Base-by-base conservation (phyloP, 768 basidiomycete genomes). In the Leccinum ochraceum region DNA sequence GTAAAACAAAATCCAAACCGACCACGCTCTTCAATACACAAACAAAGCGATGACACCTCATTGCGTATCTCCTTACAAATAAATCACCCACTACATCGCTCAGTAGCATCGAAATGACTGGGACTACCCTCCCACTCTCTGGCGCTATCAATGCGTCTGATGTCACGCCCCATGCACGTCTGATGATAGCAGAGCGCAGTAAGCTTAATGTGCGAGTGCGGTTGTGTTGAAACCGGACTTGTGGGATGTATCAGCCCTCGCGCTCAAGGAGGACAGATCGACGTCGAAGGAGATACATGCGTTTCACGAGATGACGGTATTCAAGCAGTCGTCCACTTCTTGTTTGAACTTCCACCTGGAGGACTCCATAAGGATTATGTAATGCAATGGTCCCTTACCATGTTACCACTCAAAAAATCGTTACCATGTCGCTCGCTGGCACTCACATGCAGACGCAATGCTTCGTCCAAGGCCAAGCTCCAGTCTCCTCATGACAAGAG, bases 1-100 rank as follows among this genome's bases (percentile, higher is more conserved):
- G 80, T 85, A 87, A 87, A 86, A 88, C 87, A 89, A 85, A 79
- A 79, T 75, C 73, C 73, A 74, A 74, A 74, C 74, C 73, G 68
- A 75, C 73, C 73, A 74, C 74, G 73, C 73, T 75, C 73, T 75
- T 73, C 73, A 74, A 74, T 75, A 74, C 73, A 74, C 73, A 75
- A 75, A 74, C 73, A 74, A 74, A 74, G 74, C 61, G 60, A 64
- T 53, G 26, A 11, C 42, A 30, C 22, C 50, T 34, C 34, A 34
- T 34, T 13, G 34, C 34, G 34, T 36, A 13, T 36, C 34, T 36
- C 13, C 4, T 48, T 49, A 5, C 17, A 26, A 36, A 57, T 26
- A 28, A 11, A 57, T 30, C 11, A 11, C 57, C n/a, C 37, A 39
- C 36, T 17, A 13, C 56, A 36, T 13, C 30, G 30, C 36, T 22